Percentiles rank a stretch among this genome's conserved stretches.
Conservation (phyloP, 1,284 basidiomycete genomes). For the Trichosporon ovoides region DNA sequence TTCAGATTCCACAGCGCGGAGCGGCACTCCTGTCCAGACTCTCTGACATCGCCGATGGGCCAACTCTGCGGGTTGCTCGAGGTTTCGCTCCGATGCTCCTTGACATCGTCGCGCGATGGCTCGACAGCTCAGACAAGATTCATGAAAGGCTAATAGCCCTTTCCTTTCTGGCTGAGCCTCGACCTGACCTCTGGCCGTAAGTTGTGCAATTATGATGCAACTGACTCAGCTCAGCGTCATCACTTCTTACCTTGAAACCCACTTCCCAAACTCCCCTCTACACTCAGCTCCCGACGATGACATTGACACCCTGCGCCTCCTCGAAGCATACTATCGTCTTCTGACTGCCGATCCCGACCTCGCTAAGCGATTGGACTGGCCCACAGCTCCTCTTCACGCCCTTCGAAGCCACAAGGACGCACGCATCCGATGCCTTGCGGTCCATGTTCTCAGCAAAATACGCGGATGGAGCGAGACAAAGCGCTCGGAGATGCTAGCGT, state of each 20-base stretch:
- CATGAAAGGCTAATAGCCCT: conserved; percentile 33
- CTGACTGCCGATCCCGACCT: conserved; percentile 66
- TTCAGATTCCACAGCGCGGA: neutral
- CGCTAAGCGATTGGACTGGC: conserved; percentile 61
- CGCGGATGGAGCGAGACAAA: conserved; percentile 70
- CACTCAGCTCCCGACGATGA: conserved; percentile 27
- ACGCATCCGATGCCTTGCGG: conserved; percentile 64
- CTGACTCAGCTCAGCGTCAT: conserved; percentile 24
- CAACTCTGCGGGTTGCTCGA: conserved; percentile 22
- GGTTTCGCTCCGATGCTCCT: conserved; percentile 38
- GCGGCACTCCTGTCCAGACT: conserved; percentile 26
- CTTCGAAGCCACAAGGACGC: conserved; percentile 55
- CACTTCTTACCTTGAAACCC: conserved; percentile 23
- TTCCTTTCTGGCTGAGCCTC: conserved; percentile 28
- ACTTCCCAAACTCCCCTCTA: conserved; percentile 24
- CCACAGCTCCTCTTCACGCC: conserved; percentile 53
- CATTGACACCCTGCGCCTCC: too few relatives aligned
- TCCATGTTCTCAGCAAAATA: conserved; percentile 69
- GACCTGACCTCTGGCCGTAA: conserved; percentile 44
- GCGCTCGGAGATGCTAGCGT: conserved; percentile 57
- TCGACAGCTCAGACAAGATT: conserved; percentile 23
- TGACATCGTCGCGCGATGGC: conserved; percentile 42
- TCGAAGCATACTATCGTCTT: conserved; percentile 66
- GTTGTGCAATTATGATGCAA: conserved; percentile 17
- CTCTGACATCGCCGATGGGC: conserved; percentile 19